Base-by-base conservation (phyloP, 2,329 filamentous ascomycete species). In the Nannizziopsis barbatae region DNA sequence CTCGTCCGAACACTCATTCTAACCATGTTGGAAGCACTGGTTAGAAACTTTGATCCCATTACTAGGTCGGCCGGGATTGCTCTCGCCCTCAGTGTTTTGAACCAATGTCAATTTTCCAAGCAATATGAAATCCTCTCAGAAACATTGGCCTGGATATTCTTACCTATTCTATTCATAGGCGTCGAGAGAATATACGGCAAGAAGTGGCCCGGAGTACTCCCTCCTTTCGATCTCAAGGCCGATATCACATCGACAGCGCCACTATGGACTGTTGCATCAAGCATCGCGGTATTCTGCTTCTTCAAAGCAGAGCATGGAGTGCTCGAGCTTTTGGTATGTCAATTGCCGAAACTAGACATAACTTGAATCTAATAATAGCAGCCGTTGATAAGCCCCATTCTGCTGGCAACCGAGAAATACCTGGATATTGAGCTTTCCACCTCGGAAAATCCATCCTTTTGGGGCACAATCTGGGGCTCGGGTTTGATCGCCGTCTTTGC, bases 361-460 rank as follows among this genome's bases (percentile, higher is more conserved):
- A 7, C 33, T 17, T 20, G 17, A 22, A 40, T 17, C 39, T 47
- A 39, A 50, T 17, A 14, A 37, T 6, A 42, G 20, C 40, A 66
- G 61, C 64, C 65, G 11, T 57, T 49, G 15, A 57, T 65, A 38
- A 60, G 56, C 33, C 65, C 65, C 2, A 53, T 66, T 2, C 55
- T 67, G 22, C 41, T 62, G 32, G 27, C 58, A 12, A 52, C 49
- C 5, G 55, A 62, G 11, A 57, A 41, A 32, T 54, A 57, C 50
- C 45, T 58, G 20, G 53, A 50, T 40, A 45, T 42, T 32, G 22
- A 36, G 2, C 46, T 42, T 12, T 20, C n/a, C 15, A 45, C 35
- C 17, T 45, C 50, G 18, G 18, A 22, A 12, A 46, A 36, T 33
- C 50, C 45, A 7, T 36, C 44, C 6, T 46, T 62, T 5, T 42